These are phyloP conservation scores for Penicillium alfredii DNA, from an alignment of 495 filamentous ascomycete genomes.

Conservation along the genomic window DNA sequence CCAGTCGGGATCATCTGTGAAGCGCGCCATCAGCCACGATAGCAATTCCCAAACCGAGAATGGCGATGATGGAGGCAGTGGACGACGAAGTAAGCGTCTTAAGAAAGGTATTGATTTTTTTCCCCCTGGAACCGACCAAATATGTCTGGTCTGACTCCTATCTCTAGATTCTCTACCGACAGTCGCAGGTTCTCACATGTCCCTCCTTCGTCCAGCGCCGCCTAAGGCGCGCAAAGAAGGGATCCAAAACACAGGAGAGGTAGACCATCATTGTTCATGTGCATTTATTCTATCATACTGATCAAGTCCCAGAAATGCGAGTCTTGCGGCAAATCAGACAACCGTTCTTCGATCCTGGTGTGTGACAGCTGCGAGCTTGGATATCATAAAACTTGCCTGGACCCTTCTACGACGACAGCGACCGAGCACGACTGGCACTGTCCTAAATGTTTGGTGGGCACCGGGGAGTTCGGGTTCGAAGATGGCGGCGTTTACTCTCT, in stretches of 20 bases:
- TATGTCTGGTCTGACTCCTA: constrained; percentile 11
- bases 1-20: constrained; percentile 54
- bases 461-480: constrained; percentile 95
- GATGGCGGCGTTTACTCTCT: constrained; percentile 95
- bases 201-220: constrained; percentile 74
- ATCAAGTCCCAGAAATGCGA: constrained; percentile 65
- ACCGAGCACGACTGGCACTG: constrained; percentile 96
- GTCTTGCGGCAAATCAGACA: constrained; percentile 78
- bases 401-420: constrained; percentile 71
- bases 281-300: constrained; percentile 3
- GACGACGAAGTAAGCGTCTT: constrained; percentile 83
- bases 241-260: constrained; percentile 66
- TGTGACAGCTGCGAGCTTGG: constrained; percentile 91
- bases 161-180: constrained; percentile 73
- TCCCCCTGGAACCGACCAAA: neutral
- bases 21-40: constrained; percentile 79
- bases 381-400: constrained; percentile 84
- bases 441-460: constrained; percentile 89
- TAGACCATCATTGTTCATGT: constrained; percentile 32
- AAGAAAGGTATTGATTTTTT: constrained; percentile 70
- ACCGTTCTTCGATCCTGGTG: constrained; percentile 59
- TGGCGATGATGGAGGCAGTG: constrained; percentile 62
- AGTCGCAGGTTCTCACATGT: constrained; percentile 96
- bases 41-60: constrained; percentile 56
- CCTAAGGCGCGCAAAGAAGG: constrained; percentile 66